A percentile compares a stretch with the other conserved stretches of the same genome.
Evolutionary conservation across 1,284 basidiomycete genomes (phyloP).

Genomic region (Apiotrichum siamense): DNA sequence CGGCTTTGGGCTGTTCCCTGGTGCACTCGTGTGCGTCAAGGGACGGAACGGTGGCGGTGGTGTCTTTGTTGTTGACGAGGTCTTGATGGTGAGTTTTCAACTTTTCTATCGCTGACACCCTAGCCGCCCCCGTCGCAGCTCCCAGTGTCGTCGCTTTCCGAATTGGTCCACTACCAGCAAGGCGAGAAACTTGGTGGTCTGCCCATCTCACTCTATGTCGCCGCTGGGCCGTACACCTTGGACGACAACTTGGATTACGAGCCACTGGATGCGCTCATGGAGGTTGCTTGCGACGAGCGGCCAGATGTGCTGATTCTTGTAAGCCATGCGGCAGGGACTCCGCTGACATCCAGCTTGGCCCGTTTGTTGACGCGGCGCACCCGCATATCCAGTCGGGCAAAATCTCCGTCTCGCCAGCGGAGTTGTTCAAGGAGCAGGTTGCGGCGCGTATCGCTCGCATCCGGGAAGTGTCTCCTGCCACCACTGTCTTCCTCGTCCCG

Average conservation of each 20-base stretch:
- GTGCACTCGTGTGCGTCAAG: conserved; percentile 77
- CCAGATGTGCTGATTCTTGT: conserved; percentile 78
- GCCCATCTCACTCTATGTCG: conserved; percentile 62
- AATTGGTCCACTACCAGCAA: conserved; percentile 39
- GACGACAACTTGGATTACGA: conserved; percentile 70
- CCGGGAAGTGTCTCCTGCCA: conserved; percentile 59
- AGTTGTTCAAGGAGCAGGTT: conserved; percentile 68
- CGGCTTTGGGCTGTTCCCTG: conserved; percentile 79
- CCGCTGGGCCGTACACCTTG: conserved; percentile 73
- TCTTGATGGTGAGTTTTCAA: conserved; percentile 62
- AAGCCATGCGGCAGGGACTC: conserved; percentile 29
- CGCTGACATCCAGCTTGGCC: conserved; percentile 61
- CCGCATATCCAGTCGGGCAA: conserved; percentile 67
- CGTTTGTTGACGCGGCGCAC: conserved; percentile 77
- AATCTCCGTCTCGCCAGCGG: conserved; percentile 57
- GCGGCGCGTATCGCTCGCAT: conserved; percentile 57
- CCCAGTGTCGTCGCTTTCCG: conserved; percentile 32
- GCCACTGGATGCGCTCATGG: conserved; percentile 60
- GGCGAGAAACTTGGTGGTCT: conserved; percentile 42
- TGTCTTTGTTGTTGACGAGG: conserved; percentile 75
- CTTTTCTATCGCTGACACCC: neutral
- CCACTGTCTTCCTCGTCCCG: conserved; percentile 70
- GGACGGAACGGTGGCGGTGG: conserved; percentile 87
- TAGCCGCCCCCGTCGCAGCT: conserved; percentile 48
- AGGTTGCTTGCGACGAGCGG: conserved; percentile 55